Evolutionary conservation across 306 rosid genomes (phyloP).

Genomic region (Cucurbita maxima): DNA sequence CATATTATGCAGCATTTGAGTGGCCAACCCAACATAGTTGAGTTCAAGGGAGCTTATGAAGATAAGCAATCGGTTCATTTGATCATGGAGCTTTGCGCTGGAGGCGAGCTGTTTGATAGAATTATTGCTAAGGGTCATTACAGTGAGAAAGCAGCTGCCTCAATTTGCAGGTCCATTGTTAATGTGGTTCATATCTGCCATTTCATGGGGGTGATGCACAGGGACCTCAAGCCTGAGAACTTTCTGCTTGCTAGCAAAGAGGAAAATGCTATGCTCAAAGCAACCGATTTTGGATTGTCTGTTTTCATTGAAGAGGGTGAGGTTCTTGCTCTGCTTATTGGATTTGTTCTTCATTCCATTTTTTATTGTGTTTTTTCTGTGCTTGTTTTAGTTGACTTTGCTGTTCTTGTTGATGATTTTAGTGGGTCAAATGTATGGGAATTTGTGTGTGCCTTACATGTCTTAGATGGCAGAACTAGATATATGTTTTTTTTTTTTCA

Average conservation of each 20-base stretch:
- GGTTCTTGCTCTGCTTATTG: background rate
- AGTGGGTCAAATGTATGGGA: background rate
- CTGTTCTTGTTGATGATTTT: background rate
- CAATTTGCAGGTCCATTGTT: background rate
- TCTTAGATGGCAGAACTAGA: background rate
- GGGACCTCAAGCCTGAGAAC: slow-evolving; percentile 90
- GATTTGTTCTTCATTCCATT: background rate
- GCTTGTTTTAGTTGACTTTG: background rate
- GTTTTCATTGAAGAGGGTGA: slow-evolving; percentile 83
- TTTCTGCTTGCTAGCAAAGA: slow-evolving; percentile 67
- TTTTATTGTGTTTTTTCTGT: background rate
- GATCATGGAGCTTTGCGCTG: background rate
- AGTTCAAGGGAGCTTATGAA: background rate
- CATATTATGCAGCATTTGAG: background rate
- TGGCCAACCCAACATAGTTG: background rate
- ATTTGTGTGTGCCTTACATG: background rate
- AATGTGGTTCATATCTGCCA: background rate
- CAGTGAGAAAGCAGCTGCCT: background rate
- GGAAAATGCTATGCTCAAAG: slow-evolving; percentile 53
- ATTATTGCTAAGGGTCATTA: background rate
- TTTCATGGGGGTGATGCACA: background rate
- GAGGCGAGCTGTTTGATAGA: background rate
- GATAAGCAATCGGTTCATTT: background rate
- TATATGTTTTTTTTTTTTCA: background rate
- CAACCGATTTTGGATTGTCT: slow-evolving; percentile 77